A percentile compares a stretch with the other conserved stretches of the same genome.
Conservation (phyloP, 495 filamentous ascomycete species). For the Hypoxylon intermedium region DNA sequence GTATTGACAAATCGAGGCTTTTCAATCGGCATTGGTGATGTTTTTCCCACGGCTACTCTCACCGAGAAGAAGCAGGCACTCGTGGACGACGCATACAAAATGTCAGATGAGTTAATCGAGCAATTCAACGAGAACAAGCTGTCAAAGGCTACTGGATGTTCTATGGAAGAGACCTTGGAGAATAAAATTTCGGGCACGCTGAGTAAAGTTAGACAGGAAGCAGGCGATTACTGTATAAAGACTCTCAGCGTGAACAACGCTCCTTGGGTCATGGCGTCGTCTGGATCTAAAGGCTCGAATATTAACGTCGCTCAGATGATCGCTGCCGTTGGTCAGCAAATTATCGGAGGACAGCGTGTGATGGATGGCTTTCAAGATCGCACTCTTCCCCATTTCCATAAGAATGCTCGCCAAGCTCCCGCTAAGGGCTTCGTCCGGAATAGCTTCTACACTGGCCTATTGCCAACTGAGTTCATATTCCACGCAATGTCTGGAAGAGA, state of each 20-base stretch:
- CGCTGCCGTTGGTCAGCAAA: constrained; percentile 95
- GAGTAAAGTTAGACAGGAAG: constrained; percentile 85
- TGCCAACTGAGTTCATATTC: constrained; percentile 92
- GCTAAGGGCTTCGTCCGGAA: constrained; percentile 97
- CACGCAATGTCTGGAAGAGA: constrained; percentile 98
- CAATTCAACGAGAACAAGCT: constrained; percentile 78
- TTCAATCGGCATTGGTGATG: constrained; percentile 94
- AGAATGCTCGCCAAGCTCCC: constrained; percentile 85
- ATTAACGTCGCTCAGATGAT: constrained; percentile 99
- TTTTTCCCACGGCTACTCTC: constrained; percentile 77
- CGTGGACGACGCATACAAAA: constrained; percentile 77
- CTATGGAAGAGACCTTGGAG: constrained; percentile 90
- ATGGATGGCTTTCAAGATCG: constrained; percentile 96
- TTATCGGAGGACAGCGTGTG: constrained; percentile 93
- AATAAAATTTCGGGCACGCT: constrained; percentile 89
- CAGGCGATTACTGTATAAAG: constrained; percentile 88
- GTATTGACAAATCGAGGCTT: constrained; percentile 91
- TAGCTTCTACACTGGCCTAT: constrained; percentile 94
- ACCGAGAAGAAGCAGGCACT: constrained; percentile 73
- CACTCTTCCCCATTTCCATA: constrained; percentile 92
- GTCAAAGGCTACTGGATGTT: constrained; percentile 83
- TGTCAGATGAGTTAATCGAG: constrained; percentile 85
- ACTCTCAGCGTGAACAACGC: constrained; percentile 92
- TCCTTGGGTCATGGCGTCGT: constrained; percentile 95
- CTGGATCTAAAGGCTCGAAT: constrained; percentile 91